Evolutionary conservation across 495 filamentous ascomycete species (phyloP).

Genomic region (Tetracladium setigerum): DNA sequence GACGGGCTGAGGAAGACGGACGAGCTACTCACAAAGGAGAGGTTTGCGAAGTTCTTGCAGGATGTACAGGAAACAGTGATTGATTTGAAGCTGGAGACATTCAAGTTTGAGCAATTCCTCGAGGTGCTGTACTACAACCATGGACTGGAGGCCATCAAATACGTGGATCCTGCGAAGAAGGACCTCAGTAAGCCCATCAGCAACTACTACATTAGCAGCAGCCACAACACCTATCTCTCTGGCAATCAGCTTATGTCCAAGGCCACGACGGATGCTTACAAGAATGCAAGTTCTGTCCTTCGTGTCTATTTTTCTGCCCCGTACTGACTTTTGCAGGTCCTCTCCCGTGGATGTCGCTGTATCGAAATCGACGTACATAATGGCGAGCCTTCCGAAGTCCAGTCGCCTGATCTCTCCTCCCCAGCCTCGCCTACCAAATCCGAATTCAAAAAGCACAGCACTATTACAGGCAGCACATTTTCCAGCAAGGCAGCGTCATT

Average conservation of each 20-base stretch:
- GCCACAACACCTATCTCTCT: conserved; percentile 91
- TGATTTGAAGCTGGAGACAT: conserved; percentile 13
- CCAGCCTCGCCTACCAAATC: conserved; percentile 1
- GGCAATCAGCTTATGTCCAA: conserved; percentile 87
- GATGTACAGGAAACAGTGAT: conserved; percentile 13
- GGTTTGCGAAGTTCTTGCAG: conserved; percentile 15
- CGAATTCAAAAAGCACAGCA: conserved; percentile 13
- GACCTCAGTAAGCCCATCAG: conserved; percentile 49
- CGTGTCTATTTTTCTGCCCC: not conserved
- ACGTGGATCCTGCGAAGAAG: conserved; percentile 5
- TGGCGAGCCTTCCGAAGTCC: conserved; percentile 45
- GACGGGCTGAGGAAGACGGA: conserved; percentile 11
- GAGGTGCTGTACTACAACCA: conserved; percentile 11
- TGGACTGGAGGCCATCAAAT: conserved; percentile 11
- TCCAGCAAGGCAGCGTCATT: conserved; percentile 14
- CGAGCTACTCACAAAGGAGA: conserved; percentile 2
- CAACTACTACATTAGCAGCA: conserved; percentile 86
- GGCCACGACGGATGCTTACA: conserved; percentile 75
- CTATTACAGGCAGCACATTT: conserved; percentile 13
- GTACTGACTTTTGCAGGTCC: conserved; percentile 36
- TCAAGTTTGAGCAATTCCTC: conserved; percentile 21
- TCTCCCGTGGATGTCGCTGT: conserved; percentile 78
- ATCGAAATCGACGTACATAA: conserved; percentile 97
- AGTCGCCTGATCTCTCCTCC: conserved; percentile 2
- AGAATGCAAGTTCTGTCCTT: conserved; percentile 48